Percentiles rank a stretch among this genome's conserved stretches.
Evolutionary conservation across 2,329 filamentous ascomycete species (phyloP).

Genomic region (Venturia carpophila): DNA sequence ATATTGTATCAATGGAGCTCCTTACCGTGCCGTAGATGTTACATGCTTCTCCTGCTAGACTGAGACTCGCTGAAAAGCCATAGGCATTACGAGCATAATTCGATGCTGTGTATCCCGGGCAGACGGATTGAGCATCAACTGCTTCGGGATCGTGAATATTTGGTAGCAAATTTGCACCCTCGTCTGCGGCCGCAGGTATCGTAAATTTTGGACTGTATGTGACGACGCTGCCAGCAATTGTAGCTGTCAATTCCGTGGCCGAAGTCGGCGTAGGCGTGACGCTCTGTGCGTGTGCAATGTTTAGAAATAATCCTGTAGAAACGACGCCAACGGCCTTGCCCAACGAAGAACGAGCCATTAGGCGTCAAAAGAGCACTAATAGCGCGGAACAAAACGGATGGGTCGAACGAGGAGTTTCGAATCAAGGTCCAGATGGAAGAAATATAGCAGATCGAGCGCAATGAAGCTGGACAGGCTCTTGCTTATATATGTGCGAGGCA

Average conservation of each 20-base stretch:
- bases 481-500: neutral
- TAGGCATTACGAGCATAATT: conserved; percentile 38
- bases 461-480: neutral
- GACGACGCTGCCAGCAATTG: conserved; percentile 14
- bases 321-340: neutral
- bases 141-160: conserved; percentile 59
- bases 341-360: conserved; percentile 7
- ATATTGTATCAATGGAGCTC: neutral
- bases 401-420: neutral
- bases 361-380: neutral
- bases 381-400: neutral
- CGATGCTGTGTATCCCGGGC: conserved; percentile 51
- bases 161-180: conserved; percentile 36
- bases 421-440: no score
- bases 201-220: conserved; percentile 26
- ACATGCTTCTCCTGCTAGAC: conserved; percentile 49
- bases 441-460: neutral
- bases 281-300: neutral
- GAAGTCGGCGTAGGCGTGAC: conserved; percentile 11
- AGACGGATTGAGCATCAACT: conserved; percentile 55
- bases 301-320: neutral
- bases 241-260: conserved; percentile 7
- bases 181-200: conserved; percentile 31
- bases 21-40: conserved; percentile 59
- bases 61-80: conserved; percentile 47